Evolutionary conservation across 768 basidiomycete species (phyloP).

Genomic region (Phanerochaete sordida): DNA sequence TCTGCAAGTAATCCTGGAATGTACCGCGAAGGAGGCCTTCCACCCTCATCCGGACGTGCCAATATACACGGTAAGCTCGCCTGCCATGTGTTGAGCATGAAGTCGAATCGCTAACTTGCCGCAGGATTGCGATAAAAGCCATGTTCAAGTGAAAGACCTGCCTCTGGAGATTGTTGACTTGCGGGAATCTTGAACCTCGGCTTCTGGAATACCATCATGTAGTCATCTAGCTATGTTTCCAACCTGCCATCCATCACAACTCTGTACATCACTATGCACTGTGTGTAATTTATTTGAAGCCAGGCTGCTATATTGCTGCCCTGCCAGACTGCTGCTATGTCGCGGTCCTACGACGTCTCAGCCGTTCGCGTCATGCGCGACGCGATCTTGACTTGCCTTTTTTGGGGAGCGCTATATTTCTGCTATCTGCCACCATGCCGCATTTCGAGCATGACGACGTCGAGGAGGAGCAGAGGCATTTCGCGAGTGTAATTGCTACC

Average conservation of each 20-base stretch:
- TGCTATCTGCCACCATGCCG: slow-evolving; percentile 9
- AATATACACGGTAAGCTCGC: slow-evolving; percentile 74
- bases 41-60: slow-evolving; percentile 83
- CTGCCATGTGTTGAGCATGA: not conserved
- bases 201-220: not conserved
- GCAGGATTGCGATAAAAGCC: slow-evolving; percentile 82
- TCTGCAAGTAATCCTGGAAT: slow-evolving; percentile 64
- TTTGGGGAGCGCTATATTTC: not conserved
- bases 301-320: too few relatives aligned
- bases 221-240: not conserved
- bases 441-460: slow-evolving; percentile 24
- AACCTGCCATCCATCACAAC: not conserved
- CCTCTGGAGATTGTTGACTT: slow-evolving; percentile 83
- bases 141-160: slow-evolving; percentile 74
- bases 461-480: slow-evolving; percentile 64
- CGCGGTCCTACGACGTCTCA: too few relatives aligned
- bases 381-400: not conserved
- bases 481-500: slow-evolving; percentile 69
- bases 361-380: too few relatives aligned
- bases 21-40: slow-evolving; percentile 71
- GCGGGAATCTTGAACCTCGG: slow-evolving; percentile 29
- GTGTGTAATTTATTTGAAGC: not conserved
- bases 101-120: not conserved
- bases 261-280: not conserved
- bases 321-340: too few relatives aligned